A percentile compares a stretch with the other conserved stretches of the same genome.
phyloP scores from a whole-genome alignment of 78 protist genomes.

The Cavenderia fasciculata region DNA sequence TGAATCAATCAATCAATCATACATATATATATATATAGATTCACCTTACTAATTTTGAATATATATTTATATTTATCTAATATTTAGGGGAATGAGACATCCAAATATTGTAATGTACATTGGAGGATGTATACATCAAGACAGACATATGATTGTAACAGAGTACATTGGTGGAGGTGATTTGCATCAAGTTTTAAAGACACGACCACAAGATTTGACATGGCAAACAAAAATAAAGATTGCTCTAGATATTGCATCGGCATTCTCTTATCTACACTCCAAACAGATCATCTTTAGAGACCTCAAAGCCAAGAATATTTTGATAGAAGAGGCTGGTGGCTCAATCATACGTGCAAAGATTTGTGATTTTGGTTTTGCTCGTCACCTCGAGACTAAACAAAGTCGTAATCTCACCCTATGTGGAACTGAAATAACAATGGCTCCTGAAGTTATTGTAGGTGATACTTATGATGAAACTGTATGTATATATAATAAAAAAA shows the following conservation, averaged over 20 bases:
- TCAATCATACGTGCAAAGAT: slow-evolving; percentile 35
- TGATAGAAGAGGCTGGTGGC: slow-evolving; percentile 49
- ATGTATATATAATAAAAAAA: not conserved
- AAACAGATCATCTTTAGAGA: slow-evolving; percentile 73
- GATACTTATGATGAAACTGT: slow-evolving; percentile 44
- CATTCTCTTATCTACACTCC: slow-evolving; percentile 65
- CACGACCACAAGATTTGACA: not conserved
- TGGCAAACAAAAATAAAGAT: slow-evolving; percentile 32
- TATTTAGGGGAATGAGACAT: slow-evolving; percentile 59
- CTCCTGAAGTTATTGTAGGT: slow-evolving; percentile 75
- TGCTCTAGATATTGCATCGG: slow-evolving; percentile 70
- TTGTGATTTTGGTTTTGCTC: slow-evolving; percentile 73
- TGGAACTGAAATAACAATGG: slow-evolving; percentile 71
- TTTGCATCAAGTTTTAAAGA: slow-evolving; percentile 40
- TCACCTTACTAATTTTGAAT: not conserved
- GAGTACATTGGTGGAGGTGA: slow-evolving; percentile 61
- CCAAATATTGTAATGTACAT: slow-evolving; percentile 55
- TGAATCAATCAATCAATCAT: not conserved
- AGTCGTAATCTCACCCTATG: slow-evolving; percentile 37
- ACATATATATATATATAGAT: not conserved
- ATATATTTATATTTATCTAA: not conserved
- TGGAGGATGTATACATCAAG: slow-evolving; percentile 60
- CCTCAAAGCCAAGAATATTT: slow-evolving; percentile 71
- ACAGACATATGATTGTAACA: slow-evolving; percentile 60
- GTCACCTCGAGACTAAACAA: not conserved